Evolutionary conservation across 1,284 basidiomycete genomes (phyloP).

Genomic region (Ustilago tritici): DNA sequence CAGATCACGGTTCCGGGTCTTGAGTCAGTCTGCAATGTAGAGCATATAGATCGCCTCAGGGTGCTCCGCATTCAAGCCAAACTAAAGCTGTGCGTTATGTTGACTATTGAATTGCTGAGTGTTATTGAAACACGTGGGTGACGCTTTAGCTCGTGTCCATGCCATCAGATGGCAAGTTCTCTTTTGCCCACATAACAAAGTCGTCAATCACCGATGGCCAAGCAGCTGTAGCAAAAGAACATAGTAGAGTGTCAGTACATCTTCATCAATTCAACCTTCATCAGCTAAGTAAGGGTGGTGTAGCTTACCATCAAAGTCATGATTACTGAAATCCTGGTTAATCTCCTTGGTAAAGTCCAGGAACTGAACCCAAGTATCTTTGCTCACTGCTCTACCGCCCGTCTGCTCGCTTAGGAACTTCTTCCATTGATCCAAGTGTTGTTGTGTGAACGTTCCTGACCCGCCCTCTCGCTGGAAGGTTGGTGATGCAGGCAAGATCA

Average conservation of each 20-base stretch:
- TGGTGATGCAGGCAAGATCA: slow-evolving; percentile 84
- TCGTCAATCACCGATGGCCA: slow-evolving; percentile 91
- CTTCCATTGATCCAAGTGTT: slow-evolving; percentile 84
- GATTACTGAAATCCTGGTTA: slow-evolving; percentile 82
- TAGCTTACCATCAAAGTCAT: slow-evolving; percentile 83
- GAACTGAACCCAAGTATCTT: slow-evolving; percentile 90
- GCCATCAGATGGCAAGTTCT: slow-evolving; percentile 37
- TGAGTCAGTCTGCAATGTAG: not conserved
- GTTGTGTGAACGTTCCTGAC: slow-evolving; percentile 76
- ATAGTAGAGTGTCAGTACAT: not conserved
- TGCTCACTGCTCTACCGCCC: slow-evolving; percentile 82
- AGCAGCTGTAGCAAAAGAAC: slow-evolving; percentile 74
- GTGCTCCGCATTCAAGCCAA: not conserved
- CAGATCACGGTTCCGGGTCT: too few relatives aligned
- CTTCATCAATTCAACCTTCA: not conserved
- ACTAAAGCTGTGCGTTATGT: not conserved
- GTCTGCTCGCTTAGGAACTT: slow-evolving; percentile 81
- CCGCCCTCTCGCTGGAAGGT: slow-evolving; percentile 71
- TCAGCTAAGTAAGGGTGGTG: not conserved
- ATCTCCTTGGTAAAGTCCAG: slow-evolving; percentile 84
- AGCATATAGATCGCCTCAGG: too few relatives aligned
- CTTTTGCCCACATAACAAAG: slow-evolving; percentile 75
- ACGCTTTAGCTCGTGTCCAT: slow-evolving; percentile 51
- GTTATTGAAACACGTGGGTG: not conserved
- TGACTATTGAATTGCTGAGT: not conserved